Evolutionary conservation across 1,284 basidiomycete genomes (phyloP), one percentile per base, ranked within the genome.

Genomic region (Trichosporon sp.): DNA sequence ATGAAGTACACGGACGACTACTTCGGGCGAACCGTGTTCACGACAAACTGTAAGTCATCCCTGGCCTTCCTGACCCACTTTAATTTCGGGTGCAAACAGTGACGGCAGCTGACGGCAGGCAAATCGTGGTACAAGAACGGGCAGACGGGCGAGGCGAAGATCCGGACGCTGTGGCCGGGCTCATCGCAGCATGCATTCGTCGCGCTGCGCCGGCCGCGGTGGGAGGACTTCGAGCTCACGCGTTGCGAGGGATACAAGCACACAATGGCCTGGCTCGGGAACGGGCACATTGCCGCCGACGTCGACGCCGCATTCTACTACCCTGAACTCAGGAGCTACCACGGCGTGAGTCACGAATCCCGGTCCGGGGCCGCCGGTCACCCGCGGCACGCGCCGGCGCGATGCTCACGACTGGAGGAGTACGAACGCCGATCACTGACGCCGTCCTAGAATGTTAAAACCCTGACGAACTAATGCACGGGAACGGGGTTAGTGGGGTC

Each of bases 161-260:
- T 71, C 32, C 68, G 71, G 31, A 69, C 73, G 15, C 70, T 74
- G 44, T 77, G 71, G 68, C 75, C 75, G 2, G 74, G 75, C 12
- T 67, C 65, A 21, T 47, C 70, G 8, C 47, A 68, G 60, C 72
- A 75, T 27, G 60, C 68, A 32, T 69, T 77, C 32, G 67, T 75
- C 58, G 67, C 76, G 23, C 68, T 76, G 64, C 69, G 67, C 23
- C n/a, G 77, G 60, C 77, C 77, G 1, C 74, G 79, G 1, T 81
- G 76, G 76, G 80, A 81, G 67, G 80, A 81, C 66, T 81, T 67
- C 60, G 69, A 76, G 4, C 77, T 69, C 56, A 60, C 66, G 51
- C 62, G 65, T 63, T 34, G 8, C 15, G n/a, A 25, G 3, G 70
- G 53, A 11, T 71, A 67, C 67, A 31, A 51, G 21, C 56, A 68